These are phyloP conservation scores for Tagetes erecta DNA, from an alignment of 129 eudicot genomes.

Conservation along the genomic window DNA sequence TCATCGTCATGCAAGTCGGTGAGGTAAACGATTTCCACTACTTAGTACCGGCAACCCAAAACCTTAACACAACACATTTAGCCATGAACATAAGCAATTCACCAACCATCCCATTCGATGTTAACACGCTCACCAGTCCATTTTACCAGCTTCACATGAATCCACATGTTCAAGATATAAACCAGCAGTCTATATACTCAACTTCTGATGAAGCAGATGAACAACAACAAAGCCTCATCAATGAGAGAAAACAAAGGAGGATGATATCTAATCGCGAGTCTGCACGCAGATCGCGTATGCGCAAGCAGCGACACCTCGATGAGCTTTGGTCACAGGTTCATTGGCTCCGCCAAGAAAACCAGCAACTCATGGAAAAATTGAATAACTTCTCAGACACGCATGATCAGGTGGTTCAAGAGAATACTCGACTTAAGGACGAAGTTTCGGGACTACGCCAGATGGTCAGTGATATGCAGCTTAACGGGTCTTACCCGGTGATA, in stretches of 20 bases:
- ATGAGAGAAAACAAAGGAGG: slow-evolving; percentile 91
- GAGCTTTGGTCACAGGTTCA: slow-evolving; percentile 95
- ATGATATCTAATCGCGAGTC: slow-evolving; percentile 98
- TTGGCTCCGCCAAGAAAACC: slow-evolving; percentile 88
- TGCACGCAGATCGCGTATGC: slow-evolving; percentile 94
- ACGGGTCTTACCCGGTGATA: slow-evolving; percentile 56
- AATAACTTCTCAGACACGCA: slow-evolving; percentile 66
- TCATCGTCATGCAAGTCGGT: slow-evolving; percentile 68
- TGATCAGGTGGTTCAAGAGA: slow-evolving; percentile 70
- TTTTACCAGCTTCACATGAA: slow-evolving; percentile 55
- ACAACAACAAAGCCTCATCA: slow-evolving; percentile 71
- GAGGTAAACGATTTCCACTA: slow-evolving; percentile 59
- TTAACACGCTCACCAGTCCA: slow-evolving; percentile 45
- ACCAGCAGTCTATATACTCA: slow-evolving; percentile 57
- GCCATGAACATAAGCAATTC: slow-evolving; percentile 42
- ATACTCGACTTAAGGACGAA: slow-evolving; percentile 82
- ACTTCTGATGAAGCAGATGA: slow-evolving; percentile 99
- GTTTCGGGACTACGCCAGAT: slow-evolving; percentile 72
- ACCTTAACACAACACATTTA: slow-evolving; percentile 42
- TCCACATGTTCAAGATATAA: slow-evolving; percentile 62
- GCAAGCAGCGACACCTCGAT: slow-evolving; percentile 92
- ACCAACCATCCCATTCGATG: slow-evolving; percentile 38
- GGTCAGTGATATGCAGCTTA: slow-evolving; percentile 74
- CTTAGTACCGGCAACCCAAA: slow-evolving; percentile 54
- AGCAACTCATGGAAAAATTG: slow-evolving; percentile 72